A percentile compares a stretch with the other conserved stretches of the same genome.
These are phyloP conservation scores for Ogataea ramenticola DNA, from an alignment of 805 yeast species.

Conservation along the genomic window DNA sequence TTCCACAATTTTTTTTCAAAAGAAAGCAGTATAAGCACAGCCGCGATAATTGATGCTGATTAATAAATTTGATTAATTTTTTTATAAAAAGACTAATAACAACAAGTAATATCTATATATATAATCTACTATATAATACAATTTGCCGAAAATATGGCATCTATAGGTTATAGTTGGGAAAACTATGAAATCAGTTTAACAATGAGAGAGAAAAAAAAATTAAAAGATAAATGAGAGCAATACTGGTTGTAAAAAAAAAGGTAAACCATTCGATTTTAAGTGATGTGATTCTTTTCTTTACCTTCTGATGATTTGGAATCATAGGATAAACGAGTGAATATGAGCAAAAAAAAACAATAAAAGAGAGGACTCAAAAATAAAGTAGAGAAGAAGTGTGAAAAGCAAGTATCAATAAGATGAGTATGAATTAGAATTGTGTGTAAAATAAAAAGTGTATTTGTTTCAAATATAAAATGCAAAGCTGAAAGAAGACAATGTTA, in stretches of 20 bases:
- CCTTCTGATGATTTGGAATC: background rate
- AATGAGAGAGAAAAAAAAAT: background rate
- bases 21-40: background rate
- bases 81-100: background rate
- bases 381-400: background rate
- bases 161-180: background rate
- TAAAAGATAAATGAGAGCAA: too few species aligned
- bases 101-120: background rate
- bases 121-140: background rate
- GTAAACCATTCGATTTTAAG: too few species aligned
- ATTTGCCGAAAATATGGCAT: background rate
- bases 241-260: too few species aligned
- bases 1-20: background rate
- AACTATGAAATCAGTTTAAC: background rate
- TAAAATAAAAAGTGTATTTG: too few species aligned
- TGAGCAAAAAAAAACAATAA: background rate
- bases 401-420: too few species aligned
- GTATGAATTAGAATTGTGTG: too few species aligned
- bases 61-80: too few species aligned
- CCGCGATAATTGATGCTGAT: too few species aligned
- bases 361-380: background rate
- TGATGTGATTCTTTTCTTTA: background rate
- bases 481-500: too few species aligned
- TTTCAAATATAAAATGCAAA: too few species aligned
- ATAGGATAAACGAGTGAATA: background rate